Evolutionary conservation across 2,329 filamentous ascomycete genomes (phyloP).

Genomic region (Fusarium sacchari): DNA sequence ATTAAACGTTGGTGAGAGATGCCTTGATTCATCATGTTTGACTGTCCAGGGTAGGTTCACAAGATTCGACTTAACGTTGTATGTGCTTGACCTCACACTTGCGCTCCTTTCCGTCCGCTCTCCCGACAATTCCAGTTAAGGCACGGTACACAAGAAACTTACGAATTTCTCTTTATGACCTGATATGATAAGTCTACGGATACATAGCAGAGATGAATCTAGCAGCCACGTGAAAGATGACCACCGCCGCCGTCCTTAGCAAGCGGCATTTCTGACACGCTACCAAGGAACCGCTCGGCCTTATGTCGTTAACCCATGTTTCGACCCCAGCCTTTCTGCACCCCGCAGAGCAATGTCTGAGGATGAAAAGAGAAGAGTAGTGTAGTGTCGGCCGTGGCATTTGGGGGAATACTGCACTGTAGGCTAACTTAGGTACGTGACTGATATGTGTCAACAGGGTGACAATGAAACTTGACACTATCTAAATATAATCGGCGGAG

Average conservation of each 20-base stretch:
- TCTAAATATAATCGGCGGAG: background rate
- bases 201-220: background rate
- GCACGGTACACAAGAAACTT: background rate
- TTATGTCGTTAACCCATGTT: conserved; percentile 1
- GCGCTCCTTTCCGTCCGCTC: background rate
- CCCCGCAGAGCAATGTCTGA: conserved; percentile 24
- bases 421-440: background rate
- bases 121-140: background rate
- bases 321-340: conserved; percentile 21
- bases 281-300: background rate
- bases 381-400: background rate
- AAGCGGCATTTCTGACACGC: conserved; percentile 5
- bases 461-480: background rate
- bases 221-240: conserved; percentile 2
- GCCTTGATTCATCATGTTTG: background rate
- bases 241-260: background rate
- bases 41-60: background rate
- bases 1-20: background rate
- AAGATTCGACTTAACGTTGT: background rate
- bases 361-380: background rate
- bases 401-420: background rate
- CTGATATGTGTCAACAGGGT: background rate
- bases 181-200: conserved; percentile 1
- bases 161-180: background rate
- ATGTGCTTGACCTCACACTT: background rate